These are phyloP conservation scores for Nelumbo lutea DNA, from an alignment of 164 flowering plant genomes.

Conservation along the genomic window DNA sequence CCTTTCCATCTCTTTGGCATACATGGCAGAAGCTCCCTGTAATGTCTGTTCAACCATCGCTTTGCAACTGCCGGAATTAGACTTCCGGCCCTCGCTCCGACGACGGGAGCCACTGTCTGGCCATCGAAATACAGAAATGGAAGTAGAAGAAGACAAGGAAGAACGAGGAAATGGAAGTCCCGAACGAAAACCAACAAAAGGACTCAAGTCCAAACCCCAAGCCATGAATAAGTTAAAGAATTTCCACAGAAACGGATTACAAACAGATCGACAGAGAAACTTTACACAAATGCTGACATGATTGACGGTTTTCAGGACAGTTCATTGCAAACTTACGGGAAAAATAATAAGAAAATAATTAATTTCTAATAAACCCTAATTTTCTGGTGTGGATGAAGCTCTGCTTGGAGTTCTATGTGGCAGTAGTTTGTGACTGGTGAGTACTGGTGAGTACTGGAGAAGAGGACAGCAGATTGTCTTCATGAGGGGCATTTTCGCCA, in stretches of 20 bases:
- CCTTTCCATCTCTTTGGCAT: slow-evolving; percentile 90
- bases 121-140: slow-evolving; percentile 2
- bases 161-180: slow-evolving; percentile 4
- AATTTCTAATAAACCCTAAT: background rate
- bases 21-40: slow-evolving; percentile 67
- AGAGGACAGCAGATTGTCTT: background rate
- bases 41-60: slow-evolving; percentile 62
- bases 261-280: background rate
- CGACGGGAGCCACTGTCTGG: slow-evolving; percentile 8
- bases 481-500: background rate
- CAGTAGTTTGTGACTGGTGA: too few relatives aligned
- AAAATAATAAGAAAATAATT: background rate
- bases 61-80: slow-evolving; percentile 20
- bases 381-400: background rate
- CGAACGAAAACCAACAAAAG: slow-evolving; percentile 22
- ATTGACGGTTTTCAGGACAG: background rate
- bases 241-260: background rate
- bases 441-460: too few relatives aligned
- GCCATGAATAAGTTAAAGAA: slow-evolving; percentile 25
- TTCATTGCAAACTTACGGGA: background rate
- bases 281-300: background rate
- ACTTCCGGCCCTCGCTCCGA: slow-evolving; percentile 18
- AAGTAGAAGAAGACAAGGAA: slow-evolving; percentile 2
- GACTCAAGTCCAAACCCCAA: slow-evolving; percentile 15
- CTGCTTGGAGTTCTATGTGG: background rate